These are phyloP conservation scores for Botrytis porri DNA, from an alignment of 2,329 filamentous ascomycete species.

Conservation along the genomic window DNA sequence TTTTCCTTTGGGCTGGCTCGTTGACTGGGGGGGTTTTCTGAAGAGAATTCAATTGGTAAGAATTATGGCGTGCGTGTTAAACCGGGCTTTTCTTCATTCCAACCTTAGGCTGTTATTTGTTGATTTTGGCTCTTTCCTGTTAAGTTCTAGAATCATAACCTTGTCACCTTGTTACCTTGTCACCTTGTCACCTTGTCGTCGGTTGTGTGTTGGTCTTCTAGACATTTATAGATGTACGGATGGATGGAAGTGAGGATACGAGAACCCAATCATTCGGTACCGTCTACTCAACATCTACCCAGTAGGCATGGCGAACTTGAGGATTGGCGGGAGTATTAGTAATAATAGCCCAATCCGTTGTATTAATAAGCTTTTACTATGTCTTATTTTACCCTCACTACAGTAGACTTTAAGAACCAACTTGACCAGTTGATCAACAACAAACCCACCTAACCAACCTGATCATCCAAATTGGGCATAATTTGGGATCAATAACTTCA, in stretches of 20 bases:
- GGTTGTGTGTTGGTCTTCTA: background rate
- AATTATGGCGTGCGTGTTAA: background rate
- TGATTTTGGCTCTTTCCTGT: background rate
- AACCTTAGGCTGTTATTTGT: background rate
- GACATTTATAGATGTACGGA: background rate
- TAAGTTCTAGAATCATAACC: conserved; percentile 3
- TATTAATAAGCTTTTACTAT: background rate
- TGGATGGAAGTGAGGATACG: background rate
- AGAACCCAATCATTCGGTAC: background rate
- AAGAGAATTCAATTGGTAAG: conserved; percentile 3
- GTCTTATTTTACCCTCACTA: background rate
- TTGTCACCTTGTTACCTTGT: background rate
- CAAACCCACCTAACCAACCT: background rate
- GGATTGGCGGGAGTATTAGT: background rate
- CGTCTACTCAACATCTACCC: background rate
- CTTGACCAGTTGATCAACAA: background rate
- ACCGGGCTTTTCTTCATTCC: background rate
- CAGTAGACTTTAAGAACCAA: background rate
- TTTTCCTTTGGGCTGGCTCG: background rate
- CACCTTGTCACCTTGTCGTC: background rate
- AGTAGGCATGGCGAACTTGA: background rate
- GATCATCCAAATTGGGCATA: background rate
- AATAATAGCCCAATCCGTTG: background rate
- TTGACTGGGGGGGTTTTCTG: background rate
- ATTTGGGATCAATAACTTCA: background rate